Base-by-base conservation (phyloP, 2,329 filamentous ascomycete species). In the Neofusicoccum kwambonambiense region DNA sequence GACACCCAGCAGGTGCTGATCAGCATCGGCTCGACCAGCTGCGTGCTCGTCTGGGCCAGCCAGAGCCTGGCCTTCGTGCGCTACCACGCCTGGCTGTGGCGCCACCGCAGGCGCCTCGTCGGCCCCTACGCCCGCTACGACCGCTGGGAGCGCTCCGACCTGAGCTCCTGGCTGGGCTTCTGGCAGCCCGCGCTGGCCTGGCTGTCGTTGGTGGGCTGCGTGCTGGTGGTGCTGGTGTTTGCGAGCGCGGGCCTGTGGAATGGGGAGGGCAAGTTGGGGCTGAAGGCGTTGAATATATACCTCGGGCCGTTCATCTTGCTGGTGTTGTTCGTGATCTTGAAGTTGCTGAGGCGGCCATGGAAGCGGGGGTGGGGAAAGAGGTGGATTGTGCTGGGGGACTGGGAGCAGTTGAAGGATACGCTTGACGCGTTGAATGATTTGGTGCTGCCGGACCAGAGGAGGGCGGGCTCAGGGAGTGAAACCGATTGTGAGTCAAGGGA, bases 391-490 rank as follows among this genome's bases (percentile, higher is more conserved):
- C 11, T 49, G 17, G 45, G 45, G 8, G 45, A 49, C 3, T 49
- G 45, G 45, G 67, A 71, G 64, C 76, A 78, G 68, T 56, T 77
- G 42, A 64, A 72, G 64, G 66, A 77, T 67, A 78, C 76, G 5
- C 65, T 77, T 15, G 62, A 70, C 1, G 68, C 67, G 1, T 66
- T 78, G 41, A 69, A 70, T 11, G 45, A 49, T 31, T 3, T 49
- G 45, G 45, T 49, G 9, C 13, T 49, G 17, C 45, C 45, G 45
- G 45, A 49, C 2, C 17, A 12, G 13, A 13, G 7, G 17, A 22
- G 45, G 17, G 45, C 12, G 5, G 13, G 45, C 1, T n/a, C 15
- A 4, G 45, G 13, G 6, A 17, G 13, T 1, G 45, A 49, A 3
- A 27, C 19, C 17, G 45, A 49, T 49, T 49, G 45, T 8, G 45